These are phyloP conservation scores for Irpex sp. DNA, from an alignment of 1,284 basidiomycete species.

Conservation along the genomic window DNA sequence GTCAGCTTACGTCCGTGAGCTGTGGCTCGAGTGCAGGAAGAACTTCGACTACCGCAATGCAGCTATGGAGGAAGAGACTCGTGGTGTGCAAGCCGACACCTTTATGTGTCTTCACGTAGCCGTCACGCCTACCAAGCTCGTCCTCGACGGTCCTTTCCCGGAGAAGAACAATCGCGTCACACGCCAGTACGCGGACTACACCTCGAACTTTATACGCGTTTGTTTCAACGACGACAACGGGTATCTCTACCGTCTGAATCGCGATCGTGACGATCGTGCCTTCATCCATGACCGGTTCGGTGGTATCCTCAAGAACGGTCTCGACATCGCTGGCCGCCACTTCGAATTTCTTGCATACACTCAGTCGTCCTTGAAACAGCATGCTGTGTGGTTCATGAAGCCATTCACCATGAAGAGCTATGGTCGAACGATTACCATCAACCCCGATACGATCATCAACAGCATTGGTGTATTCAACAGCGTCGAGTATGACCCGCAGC, in stretches of 20 bases:
- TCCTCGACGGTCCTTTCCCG: slow-evolving; percentile 65
- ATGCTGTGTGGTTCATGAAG: slow-evolving; percentile 70
- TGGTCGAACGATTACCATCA: slow-evolving; percentile 34
- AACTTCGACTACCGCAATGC: not conserved
- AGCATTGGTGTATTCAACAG: slow-evolving; percentile 57
- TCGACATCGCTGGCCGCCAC: slow-evolving; percentile 57
- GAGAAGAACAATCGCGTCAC: slow-evolving; percentile 63
- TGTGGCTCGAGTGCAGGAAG: slow-evolving; percentile 3
- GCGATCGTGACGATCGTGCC: slow-evolving; percentile 31
- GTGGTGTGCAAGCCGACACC: not conserved
- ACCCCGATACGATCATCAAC: slow-evolving; percentile 51
- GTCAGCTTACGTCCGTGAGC: not conserved
- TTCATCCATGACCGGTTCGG: slow-evolving; percentile 61
- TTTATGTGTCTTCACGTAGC: slow-evolving; percentile 58
- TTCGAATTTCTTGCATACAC: slow-evolving; percentile 78
- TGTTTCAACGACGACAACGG: slow-evolving; percentile 74
- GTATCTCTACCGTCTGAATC: slow-evolving; percentile 50
- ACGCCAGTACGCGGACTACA: slow-evolving; percentile 47
- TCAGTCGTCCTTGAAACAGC: slow-evolving; percentile 59
- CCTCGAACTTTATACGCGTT: slow-evolving; percentile 70
- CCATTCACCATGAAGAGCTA: slow-evolving; percentile 37
- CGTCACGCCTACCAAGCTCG: slow-evolving; percentile 64
- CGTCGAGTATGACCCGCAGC: slow-evolving; percentile 22
- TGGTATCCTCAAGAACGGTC: slow-evolving; percentile 51
- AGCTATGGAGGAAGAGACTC: not conserved